A percentile compares a stretch with the other conserved stretches of the same genome.
These are phyloP conservation scores for Begonia fuchsioides DNA, from an alignment of 306 rosid species.

Conservation along the genomic window DNA sequence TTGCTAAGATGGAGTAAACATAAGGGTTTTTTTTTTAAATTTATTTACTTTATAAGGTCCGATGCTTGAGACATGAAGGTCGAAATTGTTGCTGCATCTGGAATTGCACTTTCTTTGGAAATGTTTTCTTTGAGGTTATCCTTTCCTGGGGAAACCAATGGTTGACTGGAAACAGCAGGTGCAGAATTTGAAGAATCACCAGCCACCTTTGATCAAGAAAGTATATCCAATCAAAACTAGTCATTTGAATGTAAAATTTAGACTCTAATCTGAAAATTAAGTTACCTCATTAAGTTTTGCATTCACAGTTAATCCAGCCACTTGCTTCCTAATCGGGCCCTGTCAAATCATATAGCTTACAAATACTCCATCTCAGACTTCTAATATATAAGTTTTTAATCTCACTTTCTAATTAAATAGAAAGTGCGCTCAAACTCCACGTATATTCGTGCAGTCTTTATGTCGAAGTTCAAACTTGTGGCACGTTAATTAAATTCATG, in stretches of 20 bases:
- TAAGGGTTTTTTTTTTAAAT: too few relatives aligned
- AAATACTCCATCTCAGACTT: neutral
- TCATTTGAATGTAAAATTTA: constrained; percentile 1
- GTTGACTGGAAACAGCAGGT: constrained; percentile 21
- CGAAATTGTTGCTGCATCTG: constrained; percentile 35
- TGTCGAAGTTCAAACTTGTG: neutral
- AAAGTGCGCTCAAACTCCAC: neutral
- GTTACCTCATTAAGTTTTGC: constrained; percentile 16
- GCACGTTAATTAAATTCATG: neutral
- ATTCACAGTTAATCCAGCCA: constrained; percentile 24
- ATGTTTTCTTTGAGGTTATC: constrained; percentile 14
- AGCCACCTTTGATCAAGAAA: constrained; percentile 22
- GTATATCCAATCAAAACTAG: constrained; percentile 3
- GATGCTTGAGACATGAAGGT: constrained; percentile 67
- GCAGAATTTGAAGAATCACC: constrained; percentile 43
- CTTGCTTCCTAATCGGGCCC: constrained; percentile 31
- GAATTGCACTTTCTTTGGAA: constrained; percentile 18
- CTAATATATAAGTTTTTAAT: too few relatives aligned
- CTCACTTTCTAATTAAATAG: too few relatives aligned
- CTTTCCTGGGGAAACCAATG: constrained; percentile 8
- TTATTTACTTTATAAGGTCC: constrained; percentile 59
- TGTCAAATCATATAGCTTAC: constrained; percentile 16
- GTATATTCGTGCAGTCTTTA: neutral
- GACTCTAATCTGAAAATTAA: neutral
- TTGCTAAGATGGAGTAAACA: too few relatives aligned